Percentiles rank a stretch among this genome's conserved stretches.
phyloP scores from a whole-genome alignment of 202 grass and related monocot genomes.

The Panicum hallii region DNA sequence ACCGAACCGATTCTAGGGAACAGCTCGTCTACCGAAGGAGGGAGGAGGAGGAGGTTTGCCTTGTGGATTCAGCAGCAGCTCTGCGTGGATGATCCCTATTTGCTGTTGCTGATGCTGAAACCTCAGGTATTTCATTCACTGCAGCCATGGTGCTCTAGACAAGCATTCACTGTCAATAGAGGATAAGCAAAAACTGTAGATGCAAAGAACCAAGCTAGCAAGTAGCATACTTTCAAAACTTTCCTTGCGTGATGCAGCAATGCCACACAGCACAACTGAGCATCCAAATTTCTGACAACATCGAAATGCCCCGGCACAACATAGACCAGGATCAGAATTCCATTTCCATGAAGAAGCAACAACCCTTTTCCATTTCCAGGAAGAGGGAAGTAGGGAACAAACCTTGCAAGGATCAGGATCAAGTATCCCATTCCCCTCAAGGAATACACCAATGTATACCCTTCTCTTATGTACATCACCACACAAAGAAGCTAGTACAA shows the following conservation, averaged over 20 bases:
- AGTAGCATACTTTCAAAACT: background rate
- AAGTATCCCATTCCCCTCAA: constrained; percentile 43
- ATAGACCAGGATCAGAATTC: background rate
- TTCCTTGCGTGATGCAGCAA: background rate
- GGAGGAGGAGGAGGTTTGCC: too few species aligned
- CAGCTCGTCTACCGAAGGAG: too few species aligned
- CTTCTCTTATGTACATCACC: constrained; percentile 66
- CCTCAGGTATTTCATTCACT: background rate
- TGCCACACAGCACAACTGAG: background rate
- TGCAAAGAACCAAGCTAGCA: background rate
- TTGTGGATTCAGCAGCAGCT: background rate
- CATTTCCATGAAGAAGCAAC: constrained; percentile 27
- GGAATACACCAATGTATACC: constrained; percentile 62
- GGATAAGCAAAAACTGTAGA: background rate
- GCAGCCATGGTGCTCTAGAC: background rate
- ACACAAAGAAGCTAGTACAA: constrained; percentile 61
- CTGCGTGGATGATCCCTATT: background rate
- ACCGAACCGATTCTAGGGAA: too few species aligned
- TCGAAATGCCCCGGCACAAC: background rate
- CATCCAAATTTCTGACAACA: background rate
- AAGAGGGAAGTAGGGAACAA: constrained; percentile 8
- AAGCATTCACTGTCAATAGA: background rate
- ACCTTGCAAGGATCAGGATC: constrained; percentile 42
- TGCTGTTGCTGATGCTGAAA: background rate
- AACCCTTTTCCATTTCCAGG: constrained; percentile 27